Evolutionary conservation across 208 protist species (phyloP).

Genomic region (Crithidia expoeki): DNA sequence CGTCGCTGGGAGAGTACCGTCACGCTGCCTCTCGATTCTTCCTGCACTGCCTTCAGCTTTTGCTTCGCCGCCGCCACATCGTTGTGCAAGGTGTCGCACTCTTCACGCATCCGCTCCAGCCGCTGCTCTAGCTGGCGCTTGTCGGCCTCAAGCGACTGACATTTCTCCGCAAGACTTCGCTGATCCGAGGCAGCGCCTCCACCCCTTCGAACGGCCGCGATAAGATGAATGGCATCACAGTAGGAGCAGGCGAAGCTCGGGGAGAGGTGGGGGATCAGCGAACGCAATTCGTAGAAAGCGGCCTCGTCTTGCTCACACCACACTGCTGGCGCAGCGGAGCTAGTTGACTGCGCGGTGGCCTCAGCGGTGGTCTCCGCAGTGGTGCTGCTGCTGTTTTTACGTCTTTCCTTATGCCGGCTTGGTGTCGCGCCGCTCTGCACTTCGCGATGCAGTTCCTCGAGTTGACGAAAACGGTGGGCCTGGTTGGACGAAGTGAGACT

Average conservation of each 20-base stretch:
- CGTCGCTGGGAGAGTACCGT: constrained; percentile 56
- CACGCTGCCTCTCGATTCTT: constrained; percentile 49
- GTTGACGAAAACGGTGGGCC: constrained; percentile 41
- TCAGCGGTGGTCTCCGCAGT: neutral
- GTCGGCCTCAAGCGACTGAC: constrained; percentile 56
- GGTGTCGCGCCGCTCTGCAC: neutral
- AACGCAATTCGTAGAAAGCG: constrained; percentile 55
- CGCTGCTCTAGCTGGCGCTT: constrained; percentile 47
- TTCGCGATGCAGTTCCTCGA: constrained; percentile 47
- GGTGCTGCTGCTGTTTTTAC: neutral
- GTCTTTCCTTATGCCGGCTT: constrained; percentile 2
- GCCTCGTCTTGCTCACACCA: constrained; percentile 33
- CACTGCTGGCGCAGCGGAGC: neutral
- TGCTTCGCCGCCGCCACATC: constrained; percentile 52
- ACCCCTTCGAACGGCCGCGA: constrained; percentile 65
- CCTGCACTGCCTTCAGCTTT: constrained; percentile 51
- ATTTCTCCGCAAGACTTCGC: constrained; percentile 52
- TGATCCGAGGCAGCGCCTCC: constrained; percentile 21
- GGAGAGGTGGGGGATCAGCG: constrained; percentile 77
- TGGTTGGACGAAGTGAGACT: constrained; percentile 24
- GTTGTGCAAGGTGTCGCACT: constrained; percentile 56
- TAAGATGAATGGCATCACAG: constrained; percentile 62
- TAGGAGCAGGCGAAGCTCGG: constrained; percentile 65
- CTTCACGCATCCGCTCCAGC: constrained; percentile 37
- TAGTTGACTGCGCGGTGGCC: neutral